Conservation (phyloP, 163 green algal species). For the Trebouxia gelatinosa region DNA sequence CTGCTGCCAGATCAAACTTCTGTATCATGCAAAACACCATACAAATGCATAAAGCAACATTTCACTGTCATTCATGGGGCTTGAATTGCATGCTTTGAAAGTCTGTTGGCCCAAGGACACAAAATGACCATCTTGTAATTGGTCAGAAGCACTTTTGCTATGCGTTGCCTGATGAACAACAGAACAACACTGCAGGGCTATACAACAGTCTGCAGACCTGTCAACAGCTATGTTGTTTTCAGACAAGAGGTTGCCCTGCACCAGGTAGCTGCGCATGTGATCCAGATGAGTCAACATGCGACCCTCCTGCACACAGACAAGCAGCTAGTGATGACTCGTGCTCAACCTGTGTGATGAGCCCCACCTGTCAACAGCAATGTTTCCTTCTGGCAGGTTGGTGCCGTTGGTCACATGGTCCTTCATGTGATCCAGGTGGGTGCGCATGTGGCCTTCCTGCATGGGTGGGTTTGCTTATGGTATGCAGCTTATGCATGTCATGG, state of each 20-base stretch:
- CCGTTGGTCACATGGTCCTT: no score
- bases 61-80: no score
- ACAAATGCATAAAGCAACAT: not conserved
- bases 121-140: not conserved
- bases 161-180: no score
- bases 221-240: slow-evolving; percentile 26
- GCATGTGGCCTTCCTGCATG: no score
- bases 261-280: slow-evolving; percentile 9
- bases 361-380: no score
- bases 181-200: no score
- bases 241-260: not conserved
- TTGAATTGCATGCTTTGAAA: not conserved
- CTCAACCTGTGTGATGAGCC: no score
- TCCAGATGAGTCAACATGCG: slow-evolving; percentile 14
- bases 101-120: not conserved
- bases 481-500: no score
- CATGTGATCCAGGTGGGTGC: no score
- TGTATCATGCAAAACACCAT: not conserved
- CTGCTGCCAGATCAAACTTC: not conserved
- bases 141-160: not conserved
- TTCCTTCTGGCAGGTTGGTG: slow-evolving; percentile 62
- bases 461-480: no score
- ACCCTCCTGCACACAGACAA: slow-evolving; percentile 4
- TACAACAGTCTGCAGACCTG: not conserved
- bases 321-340: no score